A percentile compares a stretch with the other conserved stretches of the same genome.
Conservation (phyloP, 176 grass and related monocot species). For the Cenchrus americanus region DNA sequence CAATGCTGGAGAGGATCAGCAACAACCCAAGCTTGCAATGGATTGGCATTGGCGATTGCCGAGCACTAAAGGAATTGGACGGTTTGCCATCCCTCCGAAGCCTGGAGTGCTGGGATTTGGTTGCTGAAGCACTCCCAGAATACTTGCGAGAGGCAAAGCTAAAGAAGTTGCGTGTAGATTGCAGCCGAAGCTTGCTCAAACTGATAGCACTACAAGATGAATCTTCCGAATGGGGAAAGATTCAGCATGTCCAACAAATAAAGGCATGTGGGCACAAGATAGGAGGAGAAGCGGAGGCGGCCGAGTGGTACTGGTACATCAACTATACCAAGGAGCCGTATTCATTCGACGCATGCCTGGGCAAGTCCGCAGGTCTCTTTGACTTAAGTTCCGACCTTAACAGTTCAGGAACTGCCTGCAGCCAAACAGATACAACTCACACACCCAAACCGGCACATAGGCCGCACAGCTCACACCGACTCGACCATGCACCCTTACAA, state of each 20-base stretch:
- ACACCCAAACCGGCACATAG: no score
- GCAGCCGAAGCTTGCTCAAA: constrained; percentile 18
- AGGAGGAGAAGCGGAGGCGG: no score
- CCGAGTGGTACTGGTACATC: not conserved
- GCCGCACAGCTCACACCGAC: no score
- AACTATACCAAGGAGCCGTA: constrained; percentile 32
- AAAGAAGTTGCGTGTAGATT: not conserved
- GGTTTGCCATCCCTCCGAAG: not conserved
- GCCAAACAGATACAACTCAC: no score
- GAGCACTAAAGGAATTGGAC: not conserved
- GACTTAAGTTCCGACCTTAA: no score
- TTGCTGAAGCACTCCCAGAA: not conserved
- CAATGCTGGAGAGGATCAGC: not conserved
- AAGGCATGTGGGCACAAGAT: not conserved
- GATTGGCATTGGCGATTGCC: not conserved
- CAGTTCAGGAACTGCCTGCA: no score
- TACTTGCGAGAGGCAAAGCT: constrained; percentile 2
- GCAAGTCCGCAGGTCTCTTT: not conserved
- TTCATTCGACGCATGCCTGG: not conserved
- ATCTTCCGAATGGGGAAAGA: constrained; percentile 1
- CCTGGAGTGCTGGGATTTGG: not conserved
- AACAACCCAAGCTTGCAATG: not conserved
- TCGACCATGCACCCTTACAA: no score
- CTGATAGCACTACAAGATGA: constrained; percentile 11
- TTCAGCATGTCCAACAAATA: not conserved